These are phyloP conservation scores for Citrus maxima DNA, from an alignment of 345 rosid genomes.

Conservation along the genomic window DNA sequence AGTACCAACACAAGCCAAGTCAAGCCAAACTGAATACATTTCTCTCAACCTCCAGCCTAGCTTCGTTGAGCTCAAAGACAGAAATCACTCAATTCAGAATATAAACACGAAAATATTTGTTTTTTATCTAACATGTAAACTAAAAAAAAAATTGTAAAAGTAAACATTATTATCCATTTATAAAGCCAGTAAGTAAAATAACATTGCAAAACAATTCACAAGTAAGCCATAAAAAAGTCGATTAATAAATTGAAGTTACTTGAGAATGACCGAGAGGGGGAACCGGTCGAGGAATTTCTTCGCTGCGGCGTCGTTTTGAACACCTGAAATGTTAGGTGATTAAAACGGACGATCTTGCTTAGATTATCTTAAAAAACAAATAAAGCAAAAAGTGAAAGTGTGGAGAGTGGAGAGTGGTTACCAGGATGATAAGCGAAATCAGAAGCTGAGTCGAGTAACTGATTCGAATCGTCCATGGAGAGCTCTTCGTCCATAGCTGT, in stretches of 20 bases:
- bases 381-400: no score
- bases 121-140: not conserved
- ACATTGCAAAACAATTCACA: not conserved
- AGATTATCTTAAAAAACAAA: not conserved
- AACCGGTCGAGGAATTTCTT: constrained; percentile 73
- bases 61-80: no score
- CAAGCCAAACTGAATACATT: not conserved
- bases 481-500: constrained; percentile 35
- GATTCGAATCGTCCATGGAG: constrained; percentile 54
- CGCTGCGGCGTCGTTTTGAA: constrained; percentile 57
- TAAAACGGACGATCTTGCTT: not conserved
- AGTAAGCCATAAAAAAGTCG: not conserved
- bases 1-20: not conserved
- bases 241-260: constrained; percentile 23
- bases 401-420: not conserved
- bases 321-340: constrained; percentile 37
- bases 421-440: constrained; percentile 78
- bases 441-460: constrained; percentile 64
- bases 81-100: not conserved
- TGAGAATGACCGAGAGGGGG: constrained; percentile 74
- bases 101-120: not conserved
- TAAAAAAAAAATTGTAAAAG: not conserved
- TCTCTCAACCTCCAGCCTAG: not conserved
- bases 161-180: not conserved
- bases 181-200: not conserved